phyloP scores from a whole-genome alignment of 805 yeast genomes.

The Tanozyma kutaoensis region DNA sequence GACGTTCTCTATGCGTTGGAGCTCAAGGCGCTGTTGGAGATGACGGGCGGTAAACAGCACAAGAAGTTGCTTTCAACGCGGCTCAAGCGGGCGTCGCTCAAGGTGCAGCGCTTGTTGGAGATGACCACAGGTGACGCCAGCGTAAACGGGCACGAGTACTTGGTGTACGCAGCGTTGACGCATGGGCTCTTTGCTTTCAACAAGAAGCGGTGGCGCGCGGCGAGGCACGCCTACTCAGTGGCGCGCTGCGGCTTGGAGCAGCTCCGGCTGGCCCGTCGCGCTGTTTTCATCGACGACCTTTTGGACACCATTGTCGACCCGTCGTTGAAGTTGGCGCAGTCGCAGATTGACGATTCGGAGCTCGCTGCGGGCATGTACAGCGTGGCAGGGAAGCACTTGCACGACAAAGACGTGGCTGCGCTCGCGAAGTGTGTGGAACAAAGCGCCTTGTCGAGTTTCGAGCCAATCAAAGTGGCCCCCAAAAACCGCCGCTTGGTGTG shows the following conservation, averaged over 20 bases:
- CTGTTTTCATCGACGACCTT: slow-evolving; percentile 36
- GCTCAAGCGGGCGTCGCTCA: slow-evolving; percentile 47
- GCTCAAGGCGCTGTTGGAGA: slow-evolving; percentile 39
- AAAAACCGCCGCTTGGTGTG: too few relatives aligned
- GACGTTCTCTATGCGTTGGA: slow-evolving; percentile 60
- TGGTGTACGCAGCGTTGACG: slow-evolving; percentile 30
- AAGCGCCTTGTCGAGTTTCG: too few relatives aligned
- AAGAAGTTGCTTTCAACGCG: slow-evolving; percentile 39
- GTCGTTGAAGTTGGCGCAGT: slow-evolving; percentile 39
- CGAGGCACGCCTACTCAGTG: slow-evolving; percentile 39
- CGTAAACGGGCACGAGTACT: slow-evolving; percentile 15
- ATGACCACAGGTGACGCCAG: slow-evolving; percentile 27
- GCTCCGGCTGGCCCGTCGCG: slow-evolving; percentile 20
- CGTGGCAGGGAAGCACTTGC: slow-evolving; percentile 30
- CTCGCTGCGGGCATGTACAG: slow-evolving; percentile 34
- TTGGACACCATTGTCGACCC: slow-evolving; percentile 54
- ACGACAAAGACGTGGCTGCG: too few relatives aligned
- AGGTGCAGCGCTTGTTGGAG: slow-evolving; percentile 27
- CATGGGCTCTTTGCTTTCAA: slow-evolving; percentile 38
- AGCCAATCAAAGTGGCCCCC: too few relatives aligned
- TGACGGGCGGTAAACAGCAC: slow-evolving; percentile 36
- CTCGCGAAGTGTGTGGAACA: too few relatives aligned
- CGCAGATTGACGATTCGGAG: slow-evolving; percentile 19
- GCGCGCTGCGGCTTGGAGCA: slow-evolving; percentile 51
- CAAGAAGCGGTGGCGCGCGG: slow-evolving; percentile 41